Percentiles rank a stretch among this genome's conserved stretches.
These are phyloP conservation scores for Hamigera avellanea DNA, from an alignment of 495 filamentous ascomycete species.

Conservation along the genomic window DNA sequence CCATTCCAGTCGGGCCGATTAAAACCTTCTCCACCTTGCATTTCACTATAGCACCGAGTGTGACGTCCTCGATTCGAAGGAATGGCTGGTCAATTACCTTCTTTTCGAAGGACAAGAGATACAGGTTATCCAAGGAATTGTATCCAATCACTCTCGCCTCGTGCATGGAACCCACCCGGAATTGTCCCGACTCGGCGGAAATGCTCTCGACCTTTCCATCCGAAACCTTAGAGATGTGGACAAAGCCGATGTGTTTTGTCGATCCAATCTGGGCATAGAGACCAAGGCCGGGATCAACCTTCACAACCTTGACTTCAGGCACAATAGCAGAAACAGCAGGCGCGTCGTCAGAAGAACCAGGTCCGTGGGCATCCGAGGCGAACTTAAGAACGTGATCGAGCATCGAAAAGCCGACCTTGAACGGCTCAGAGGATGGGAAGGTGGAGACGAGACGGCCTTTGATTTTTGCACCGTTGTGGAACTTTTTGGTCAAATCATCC, in stretches of 20 bases:
- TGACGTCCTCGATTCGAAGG: conserved; percentile 79
- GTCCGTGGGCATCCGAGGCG: conserved; percentile 32
- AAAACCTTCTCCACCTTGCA: conserved; percentile 79
- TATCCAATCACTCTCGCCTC: conserved; percentile 75
- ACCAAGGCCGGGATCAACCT: conserved; percentile 65
- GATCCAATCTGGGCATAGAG: conserved; percentile 73
- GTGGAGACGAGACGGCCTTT: conserved; percentile 80
- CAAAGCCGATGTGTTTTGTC: conserved; percentile 65
- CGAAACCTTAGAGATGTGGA: conserved; percentile 82
- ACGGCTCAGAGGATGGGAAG: conserved; percentile 63
- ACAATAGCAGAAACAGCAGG: conserved; percentile 67
- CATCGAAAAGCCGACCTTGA: conserved; percentile 76
- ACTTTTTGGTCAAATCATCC: conserved; percentile 56
- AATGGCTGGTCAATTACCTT: conserved; percentile 77
- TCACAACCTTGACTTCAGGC: conserved; percentile 61
- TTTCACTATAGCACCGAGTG: conserved; percentile 67
- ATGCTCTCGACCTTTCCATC: conserved; percentile 78
- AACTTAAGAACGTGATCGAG: conserved; percentile 72
- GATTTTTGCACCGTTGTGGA: conserved; percentile 72
- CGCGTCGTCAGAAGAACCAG: conserved; percentile 36
- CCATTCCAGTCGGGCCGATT: conserved; percentile 57
- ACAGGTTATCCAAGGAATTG: conserved; percentile 76
- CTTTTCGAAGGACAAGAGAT: conserved; percentile 72
- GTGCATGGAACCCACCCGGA: conserved; percentile 65
- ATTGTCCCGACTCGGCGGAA: conserved; percentile 61